Percentiles rank a stretch among this genome's conserved stretches.
These are phyloP conservation scores for Alternaria novae-zelandiae DNA, from an alignment of 2,329 filamentous ascomycete genomes.

Conservation along the genomic window DNA sequence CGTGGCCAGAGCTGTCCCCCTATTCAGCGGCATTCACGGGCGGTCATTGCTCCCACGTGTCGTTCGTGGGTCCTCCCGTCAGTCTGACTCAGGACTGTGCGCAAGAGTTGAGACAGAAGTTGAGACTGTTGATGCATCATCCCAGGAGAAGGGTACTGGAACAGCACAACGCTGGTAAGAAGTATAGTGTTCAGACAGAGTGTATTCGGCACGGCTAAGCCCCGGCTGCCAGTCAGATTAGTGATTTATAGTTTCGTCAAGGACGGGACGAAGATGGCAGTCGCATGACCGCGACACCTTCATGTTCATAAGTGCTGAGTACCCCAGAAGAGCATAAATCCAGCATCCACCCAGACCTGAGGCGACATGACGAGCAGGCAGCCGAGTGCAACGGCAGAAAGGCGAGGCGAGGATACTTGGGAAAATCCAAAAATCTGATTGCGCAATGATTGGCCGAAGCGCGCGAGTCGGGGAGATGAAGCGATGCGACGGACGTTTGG, in stretches of 20 bases:
- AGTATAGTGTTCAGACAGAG: background rate
- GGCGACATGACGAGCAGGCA: slow-evolving; percentile 10
- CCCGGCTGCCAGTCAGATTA: background rate
- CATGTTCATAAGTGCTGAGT: slow-evolving; percentile 2
- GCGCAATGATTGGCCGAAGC: slow-evolving; percentile 30
- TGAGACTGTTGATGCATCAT: slow-evolving; percentile 9
- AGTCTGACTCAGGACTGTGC: slow-evolving; percentile 10
- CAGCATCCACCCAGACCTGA: slow-evolving; percentile 1
- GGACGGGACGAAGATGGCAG: background rate
- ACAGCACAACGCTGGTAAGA: background rate
- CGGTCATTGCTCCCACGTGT: slow-evolving; percentile 28
- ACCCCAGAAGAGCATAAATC: background rate
- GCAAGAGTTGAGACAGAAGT: background rate
- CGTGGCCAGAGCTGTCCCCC: slow-evolving; percentile 1
- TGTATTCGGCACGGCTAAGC: background rate
- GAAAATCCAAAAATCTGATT: slow-evolving; percentile 8
- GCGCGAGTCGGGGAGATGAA: slow-evolving; percentile 48
- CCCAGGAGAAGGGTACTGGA: background rate
- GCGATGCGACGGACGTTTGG: slow-evolving; percentile 39
- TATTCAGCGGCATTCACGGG: slow-evolving; percentile 17
- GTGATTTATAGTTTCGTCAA: background rate
- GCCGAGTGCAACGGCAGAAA: slow-evolving; percentile 7
- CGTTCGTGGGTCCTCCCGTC: slow-evolving; percentile 14
- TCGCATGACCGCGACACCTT: background rate
- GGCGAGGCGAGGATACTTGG: slow-evolving; percentile 14